Percentiles rank a stretch among this genome's conserved stretches.
Evolutionary conservation across 148 eudicot genomes (phyloP).

Genomic region (Euryodendron excelsum): DNA sequence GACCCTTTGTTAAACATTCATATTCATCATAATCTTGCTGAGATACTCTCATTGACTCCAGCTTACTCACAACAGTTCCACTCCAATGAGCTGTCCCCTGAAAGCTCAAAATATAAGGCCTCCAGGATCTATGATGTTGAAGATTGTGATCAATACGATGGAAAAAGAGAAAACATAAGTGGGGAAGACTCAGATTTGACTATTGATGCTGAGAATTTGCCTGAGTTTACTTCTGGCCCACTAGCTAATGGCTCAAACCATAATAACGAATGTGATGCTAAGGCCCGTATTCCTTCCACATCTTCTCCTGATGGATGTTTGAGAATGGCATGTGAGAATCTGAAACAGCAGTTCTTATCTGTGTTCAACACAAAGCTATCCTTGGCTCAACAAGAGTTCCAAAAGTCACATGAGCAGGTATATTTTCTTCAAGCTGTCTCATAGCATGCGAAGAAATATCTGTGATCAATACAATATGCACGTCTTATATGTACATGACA

Average conservation of each 20-base stretch:
- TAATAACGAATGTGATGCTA: slow-evolving; percentile 20
- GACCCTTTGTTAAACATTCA: slow-evolving; percentile 89
- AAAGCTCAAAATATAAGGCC: slow-evolving; percentile 25
- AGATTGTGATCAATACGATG: slow-evolving; percentile 25
- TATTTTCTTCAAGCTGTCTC: slow-evolving; percentile 17
- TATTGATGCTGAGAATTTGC: slow-evolving; percentile 23
- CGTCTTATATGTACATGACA: neutral
- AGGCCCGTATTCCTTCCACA: slow-evolving; percentile 14
- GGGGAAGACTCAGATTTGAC: slow-evolving; percentile 16
- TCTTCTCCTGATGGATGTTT: slow-evolving; percentile 34
- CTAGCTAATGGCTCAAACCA: slow-evolving; percentile 22
- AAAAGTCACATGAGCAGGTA: slow-evolving; percentile 81
- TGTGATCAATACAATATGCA: slow-evolving; percentile 1
- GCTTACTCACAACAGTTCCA: slow-evolving; percentile 20
- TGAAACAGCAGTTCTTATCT: slow-evolving; percentile 72
- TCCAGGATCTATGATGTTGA: slow-evolving; percentile 25
- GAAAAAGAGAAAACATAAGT: slow-evolving; percentile 19
- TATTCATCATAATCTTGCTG: slow-evolving; percentile 82
- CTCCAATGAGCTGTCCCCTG: slow-evolving; percentile 19
- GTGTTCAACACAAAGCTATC: slow-evolving; percentile 56
- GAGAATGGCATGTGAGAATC: slow-evolving; percentile 43
- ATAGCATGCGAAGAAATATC: slow-evolving; percentile 3
- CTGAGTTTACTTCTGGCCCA: slow-evolving; percentile 14
- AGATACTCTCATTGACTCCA: slow-evolving; percentile 46
- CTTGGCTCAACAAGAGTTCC: slow-evolving; percentile 75